A percentile compares a stretch with the other conserved stretches of the same genome.
phyloP scores from a whole-genome alignment of 2,329 filamentous ascomycete species.

The Penicillium sp. region DNA sequence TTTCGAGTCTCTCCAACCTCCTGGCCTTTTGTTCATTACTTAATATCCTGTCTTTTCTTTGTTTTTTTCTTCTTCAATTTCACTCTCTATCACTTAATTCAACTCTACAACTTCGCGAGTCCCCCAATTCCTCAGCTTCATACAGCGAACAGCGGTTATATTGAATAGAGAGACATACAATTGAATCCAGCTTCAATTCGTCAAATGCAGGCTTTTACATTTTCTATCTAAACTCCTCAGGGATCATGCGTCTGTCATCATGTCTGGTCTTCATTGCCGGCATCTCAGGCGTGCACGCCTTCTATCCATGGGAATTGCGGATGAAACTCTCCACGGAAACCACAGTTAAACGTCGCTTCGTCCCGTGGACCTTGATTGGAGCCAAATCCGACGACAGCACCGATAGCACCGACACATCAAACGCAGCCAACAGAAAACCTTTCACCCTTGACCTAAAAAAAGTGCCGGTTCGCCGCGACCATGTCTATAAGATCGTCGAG shows the following conservation, averaged over 20 bases:
- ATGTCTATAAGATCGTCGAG: constrained; percentile 41
- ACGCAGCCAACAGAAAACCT: constrained; percentile 10
- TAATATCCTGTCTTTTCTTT: neutral
- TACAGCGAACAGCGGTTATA: neutral
- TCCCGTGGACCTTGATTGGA: constrained; percentile 23
- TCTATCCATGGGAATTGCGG: constrained; percentile 36
- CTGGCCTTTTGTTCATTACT: neutral
- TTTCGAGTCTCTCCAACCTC: neutral
- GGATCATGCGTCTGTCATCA: constrained; percentile 33
- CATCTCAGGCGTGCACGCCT: constrained; percentile 34
- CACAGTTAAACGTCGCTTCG: constrained; percentile 25
- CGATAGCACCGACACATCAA: neutral
- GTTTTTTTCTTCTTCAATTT: neutral
- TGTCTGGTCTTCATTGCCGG: constrained; percentile 26
- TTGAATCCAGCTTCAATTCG: neutral
- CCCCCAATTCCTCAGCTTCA: neutral
- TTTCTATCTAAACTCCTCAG: constrained; percentile 6
- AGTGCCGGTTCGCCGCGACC: constrained; percentile 38
- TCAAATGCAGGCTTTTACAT: constrained; percentile 6
- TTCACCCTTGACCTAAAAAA: constrained; percentile 34
- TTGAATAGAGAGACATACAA: neutral
- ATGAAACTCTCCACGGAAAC: constrained; percentile 12
- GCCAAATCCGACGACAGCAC: constrained; percentile 11
- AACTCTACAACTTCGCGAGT: neutral
- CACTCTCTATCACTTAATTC: neutral